These are phyloP conservation scores for Pogostemon cablin DNA, from an alignment of 257 asterid genomes.

Conservation along the genomic window DNA sequence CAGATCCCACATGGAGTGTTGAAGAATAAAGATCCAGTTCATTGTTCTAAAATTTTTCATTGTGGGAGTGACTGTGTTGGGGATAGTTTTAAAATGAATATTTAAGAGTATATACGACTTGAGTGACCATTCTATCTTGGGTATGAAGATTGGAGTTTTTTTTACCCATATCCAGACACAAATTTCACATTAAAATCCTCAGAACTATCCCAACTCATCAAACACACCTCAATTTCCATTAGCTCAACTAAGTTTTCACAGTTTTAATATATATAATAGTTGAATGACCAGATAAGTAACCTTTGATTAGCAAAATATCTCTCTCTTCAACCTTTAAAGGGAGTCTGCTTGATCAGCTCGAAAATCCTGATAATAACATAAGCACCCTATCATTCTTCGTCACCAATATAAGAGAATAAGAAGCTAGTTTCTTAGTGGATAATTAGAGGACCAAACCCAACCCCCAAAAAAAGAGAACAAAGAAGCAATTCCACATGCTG, in stretches of 20 bases:
- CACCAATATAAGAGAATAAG: not conserved
- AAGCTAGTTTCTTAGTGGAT: no score
- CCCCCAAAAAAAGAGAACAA: not conserved
- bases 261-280: slow-evolving; percentile 13
- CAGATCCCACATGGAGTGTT: not conserved
- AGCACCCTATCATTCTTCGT: slow-evolving; percentile 21
- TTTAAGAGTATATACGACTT: not conserved
- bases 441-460: not conserved
- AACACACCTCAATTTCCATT: slow-evolving; percentile 14
- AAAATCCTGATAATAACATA: slow-evolving; percentile 54
- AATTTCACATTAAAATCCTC: not conserved
- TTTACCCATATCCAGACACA: not conserved
- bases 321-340: slow-evolving; percentile 52
- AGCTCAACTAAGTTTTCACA: not conserved
- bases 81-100: not conserved
- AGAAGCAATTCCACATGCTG: slow-evolving; percentile 4
- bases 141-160: not conserved
- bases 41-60: not conserved
- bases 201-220: slow-evolving; percentile 9
- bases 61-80: not conserved
- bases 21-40: not conserved
- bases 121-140: not conserved
- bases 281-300: slow-evolving; percentile 44
- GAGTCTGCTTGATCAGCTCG: slow-evolving; percentile 44
- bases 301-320: slow-evolving; percentile 47